Evolutionary conservation across 2,329 filamentous ascomycete genomes (phyloP), one percentile per base, ranked within the genome.

Genomic region (Phaeosphaeriaceae sp.): DNA sequence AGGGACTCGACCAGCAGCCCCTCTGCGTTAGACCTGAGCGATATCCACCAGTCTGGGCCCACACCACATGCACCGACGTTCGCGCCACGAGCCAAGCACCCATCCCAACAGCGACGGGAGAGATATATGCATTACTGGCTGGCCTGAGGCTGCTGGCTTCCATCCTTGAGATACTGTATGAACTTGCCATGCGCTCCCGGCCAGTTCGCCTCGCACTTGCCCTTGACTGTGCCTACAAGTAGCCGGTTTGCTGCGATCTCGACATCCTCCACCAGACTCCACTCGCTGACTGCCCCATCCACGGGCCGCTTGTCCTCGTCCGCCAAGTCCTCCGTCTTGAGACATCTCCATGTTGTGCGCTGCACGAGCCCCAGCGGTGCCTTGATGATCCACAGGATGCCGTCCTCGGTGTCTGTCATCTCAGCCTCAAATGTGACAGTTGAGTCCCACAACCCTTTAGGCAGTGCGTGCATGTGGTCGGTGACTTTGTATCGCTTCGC

Each of bases 401-500:
- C 74, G 46, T 77, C 69, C 1, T 71, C 69, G 2, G 66, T 68
- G 31, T 77, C 61, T 1, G 74, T 77, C 17, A 78, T 75, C 10
- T 72, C 60, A 0, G 68, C 64, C 48, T 75, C 70, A 41, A 77
- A 78, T 4, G 66, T 69, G 1, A 78, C 74, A 0, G 71, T 76
- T 0, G 73, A 70, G 56, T 73, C 74, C 74, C 75, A 77, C 1
- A 78, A 68, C 0, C 76, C 75, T 17, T 68, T 68, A 6, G 69
- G 75, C 3, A 78, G 66, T 1, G 74, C 68, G 51, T 75, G 72
- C 73, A 77, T 75, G 55, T 73, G 63, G 60, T 78, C 75, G 2
- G 75, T 77, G 3, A 77, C 68, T 57, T 72, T 72, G 66, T 77
- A 78, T 41, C 72, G 65, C 54, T 77, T 77, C 7, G 75, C 70